Evolutionary conservation across 2,329 filamentous ascomycete species (phyloP).

Genomic region (Cercospora sesami): DNA sequence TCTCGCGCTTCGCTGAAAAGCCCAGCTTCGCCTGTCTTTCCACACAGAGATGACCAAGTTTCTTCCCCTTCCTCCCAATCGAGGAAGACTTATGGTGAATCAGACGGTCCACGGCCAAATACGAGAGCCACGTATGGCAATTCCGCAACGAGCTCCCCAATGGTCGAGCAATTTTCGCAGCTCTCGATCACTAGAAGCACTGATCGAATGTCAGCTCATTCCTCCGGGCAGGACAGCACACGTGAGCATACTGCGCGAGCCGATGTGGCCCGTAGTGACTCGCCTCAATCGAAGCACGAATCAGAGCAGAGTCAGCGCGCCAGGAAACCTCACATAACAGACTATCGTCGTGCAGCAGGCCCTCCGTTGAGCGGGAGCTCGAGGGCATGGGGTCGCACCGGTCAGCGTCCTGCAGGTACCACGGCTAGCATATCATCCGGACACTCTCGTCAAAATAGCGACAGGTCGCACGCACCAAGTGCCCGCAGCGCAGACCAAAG

Average conservation of each 20-base stretch:
- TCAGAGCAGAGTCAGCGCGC: conserved; percentile 7
- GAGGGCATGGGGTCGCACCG: conserved; percentile 11
- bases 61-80: conserved; percentile 16
- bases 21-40: not conserved
- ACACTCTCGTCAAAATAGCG: conserved; percentile 28
- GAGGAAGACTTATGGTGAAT: conserved; percentile 23
- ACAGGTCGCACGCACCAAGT: conserved; percentile 13
- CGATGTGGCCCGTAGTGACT: conserved; percentile 1
- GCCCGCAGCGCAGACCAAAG: not conserved
- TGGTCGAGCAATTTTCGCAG: conserved; percentile 13
- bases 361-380: conserved; percentile 15
- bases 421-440: conserved; percentile 18
- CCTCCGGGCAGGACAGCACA: conserved; percentile 11
- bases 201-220: conserved; percentile 11
- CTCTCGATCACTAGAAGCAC: conserved; percentile 17
- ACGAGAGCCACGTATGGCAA: conserved; percentile 5
- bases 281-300: conserved; percentile 10
- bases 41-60: conserved; percentile 16
- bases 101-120: not conserved
- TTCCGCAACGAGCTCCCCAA: conserved; percentile 15
- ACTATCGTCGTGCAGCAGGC: conserved; percentile 15
- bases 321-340: conserved; percentile 16
- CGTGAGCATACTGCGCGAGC: not conserved
- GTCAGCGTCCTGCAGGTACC: conserved; percentile 13
- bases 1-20: conserved; percentile 15